Evolutionary conservation across 768 basidiomycete genomes (phyloP), one percentile per base, ranked within the genome.

Genomic region (Coprinopsis sp.): DNA sequence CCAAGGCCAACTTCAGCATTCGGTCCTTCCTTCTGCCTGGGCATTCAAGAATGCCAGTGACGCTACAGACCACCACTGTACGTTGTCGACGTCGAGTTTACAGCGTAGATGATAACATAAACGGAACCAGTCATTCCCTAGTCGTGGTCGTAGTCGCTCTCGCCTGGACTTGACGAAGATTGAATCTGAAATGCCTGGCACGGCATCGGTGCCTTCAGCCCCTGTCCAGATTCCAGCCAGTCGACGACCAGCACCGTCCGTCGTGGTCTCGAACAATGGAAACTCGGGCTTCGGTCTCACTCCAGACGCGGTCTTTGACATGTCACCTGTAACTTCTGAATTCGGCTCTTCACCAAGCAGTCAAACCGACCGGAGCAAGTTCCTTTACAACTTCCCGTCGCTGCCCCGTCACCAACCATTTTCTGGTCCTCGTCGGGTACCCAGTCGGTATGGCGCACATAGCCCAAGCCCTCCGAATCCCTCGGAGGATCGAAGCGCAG

Each of bases 231-330:
- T 77, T 47, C 74, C 74, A 14, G 53, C 50, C 37, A 58, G 64
- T 44, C 65, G 64, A 39, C 55, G 63, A 50, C 52, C 58, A 37
- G 47, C 46, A 43, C 31, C 6, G 44, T 55, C 29, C 37, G 30
- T n/a, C 30, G 10, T 51, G 24, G 44, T 57, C n/a, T 49, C 59
- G n/a, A n/a, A n/a, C n/a, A n/a, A n/a, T n/a, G n/a, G n/a, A n/a
- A n/a, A n/a, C 37, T 65, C 66, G 16, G 62, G 69, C 30, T 45
- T 52, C 33, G 54, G 55, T 37, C 59, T 63, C 33, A 53, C 67
- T 22, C 71, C 74, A 43, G 76, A 77, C 31, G 64, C 77, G 50
- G 64, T 77, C n/a, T 76, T 77, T 52, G 73, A 75, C 38, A 77
- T 77, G 76, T 77, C 76, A 18, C 74, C 76, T 23, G 51, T 65